phyloP scores from a whole-genome alignment of 2,329 filamentous ascomycete genomes.

The Ceratocystis harringtonii region DNA sequence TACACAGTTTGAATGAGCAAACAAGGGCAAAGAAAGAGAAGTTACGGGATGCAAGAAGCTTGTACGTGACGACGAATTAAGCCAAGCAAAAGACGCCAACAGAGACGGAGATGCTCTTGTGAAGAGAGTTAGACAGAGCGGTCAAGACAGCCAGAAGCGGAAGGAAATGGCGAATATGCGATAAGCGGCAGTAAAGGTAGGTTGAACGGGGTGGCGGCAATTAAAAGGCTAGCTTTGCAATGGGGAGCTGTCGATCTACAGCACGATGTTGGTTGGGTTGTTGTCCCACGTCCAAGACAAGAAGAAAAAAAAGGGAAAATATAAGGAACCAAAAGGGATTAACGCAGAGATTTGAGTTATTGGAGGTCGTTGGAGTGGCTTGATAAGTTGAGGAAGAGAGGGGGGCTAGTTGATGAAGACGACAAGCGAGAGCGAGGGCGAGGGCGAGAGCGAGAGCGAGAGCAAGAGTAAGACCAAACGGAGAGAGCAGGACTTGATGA shows the following conservation, averaged over 20 bases:
- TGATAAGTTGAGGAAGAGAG: background rate
- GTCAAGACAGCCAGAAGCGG: background rate
- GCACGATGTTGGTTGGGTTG: background rate
- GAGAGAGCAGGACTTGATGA: background rate
- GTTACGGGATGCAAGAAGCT: background rate
- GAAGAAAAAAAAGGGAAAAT: background rate
- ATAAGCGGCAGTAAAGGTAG: background rate
- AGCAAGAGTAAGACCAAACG: too few species aligned
- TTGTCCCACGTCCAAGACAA: background rate
- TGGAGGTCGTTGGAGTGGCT: background rate
- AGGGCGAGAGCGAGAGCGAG: background rate
- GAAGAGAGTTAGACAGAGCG: too few species aligned
- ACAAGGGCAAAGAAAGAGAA: background rate
- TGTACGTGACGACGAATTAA: background rate
- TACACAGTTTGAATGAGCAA: conserved; percentile 22
- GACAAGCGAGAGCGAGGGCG: background rate
- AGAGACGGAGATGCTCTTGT: too few species aligned
- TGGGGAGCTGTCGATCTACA: background rate
- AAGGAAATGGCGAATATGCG: background rate
- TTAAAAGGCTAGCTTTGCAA: background rate
- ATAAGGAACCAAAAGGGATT: conserved; percentile 3
- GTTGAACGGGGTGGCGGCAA: background rate
- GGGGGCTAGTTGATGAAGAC: background rate
- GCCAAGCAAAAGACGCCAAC: background rate
- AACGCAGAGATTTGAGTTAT: background rate